Evolutionary conservation across 176 grass and related monocot genomes (phyloP).

Genomic region (Oryza glaberrima): DNA sequence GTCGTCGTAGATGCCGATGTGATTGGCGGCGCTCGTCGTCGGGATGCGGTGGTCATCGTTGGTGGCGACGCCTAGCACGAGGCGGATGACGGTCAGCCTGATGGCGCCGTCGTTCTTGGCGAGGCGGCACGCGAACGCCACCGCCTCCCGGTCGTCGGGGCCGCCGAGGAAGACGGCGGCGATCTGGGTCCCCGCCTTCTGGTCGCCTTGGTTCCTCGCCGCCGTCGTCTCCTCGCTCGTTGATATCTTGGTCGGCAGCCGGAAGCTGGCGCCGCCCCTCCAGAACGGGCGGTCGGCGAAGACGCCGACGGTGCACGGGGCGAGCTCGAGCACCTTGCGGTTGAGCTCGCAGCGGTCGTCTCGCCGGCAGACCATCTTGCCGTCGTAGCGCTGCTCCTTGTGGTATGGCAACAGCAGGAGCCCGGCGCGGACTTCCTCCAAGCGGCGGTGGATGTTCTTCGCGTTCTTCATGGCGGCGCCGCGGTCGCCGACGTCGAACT

Average conservation of each 20-base stretch:
- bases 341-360: conserved; percentile 35
- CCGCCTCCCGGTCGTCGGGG: conserved; percentile 52
- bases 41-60: not conserved
- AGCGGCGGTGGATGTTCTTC: conserved; percentile 31
- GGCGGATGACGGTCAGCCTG: conserved; percentile 27
- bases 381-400: conserved; percentile 57
- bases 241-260: conserved; percentile 24
- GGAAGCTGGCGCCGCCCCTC: conserved; percentile 37
- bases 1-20: not conserved
- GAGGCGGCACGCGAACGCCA: conserved; percentile 46
- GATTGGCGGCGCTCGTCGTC: not conserved
- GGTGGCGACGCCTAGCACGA: conserved; percentile 20
- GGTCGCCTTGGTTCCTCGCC: conserved; percentile 17
- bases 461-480: conserved; percentile 29
- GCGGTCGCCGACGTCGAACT: conserved; percentile 42
- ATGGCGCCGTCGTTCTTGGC: conserved; percentile 31
- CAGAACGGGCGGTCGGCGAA: conserved; percentile 53
- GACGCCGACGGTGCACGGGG: conserved; percentile 34
- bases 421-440: conserved; percentile 34
- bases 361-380: conserved; percentile 46
- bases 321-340: conserved; percentile 27
- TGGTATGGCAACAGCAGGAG: conserved; percentile 43
- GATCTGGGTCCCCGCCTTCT: conserved; percentile 21
- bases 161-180: conserved; percentile 55
- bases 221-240: conserved; percentile 2